Evolutionary conservation across 1,284 basidiomycete genomes (phyloP).

Genomic region (Irpex rosettiformis): DNA sequence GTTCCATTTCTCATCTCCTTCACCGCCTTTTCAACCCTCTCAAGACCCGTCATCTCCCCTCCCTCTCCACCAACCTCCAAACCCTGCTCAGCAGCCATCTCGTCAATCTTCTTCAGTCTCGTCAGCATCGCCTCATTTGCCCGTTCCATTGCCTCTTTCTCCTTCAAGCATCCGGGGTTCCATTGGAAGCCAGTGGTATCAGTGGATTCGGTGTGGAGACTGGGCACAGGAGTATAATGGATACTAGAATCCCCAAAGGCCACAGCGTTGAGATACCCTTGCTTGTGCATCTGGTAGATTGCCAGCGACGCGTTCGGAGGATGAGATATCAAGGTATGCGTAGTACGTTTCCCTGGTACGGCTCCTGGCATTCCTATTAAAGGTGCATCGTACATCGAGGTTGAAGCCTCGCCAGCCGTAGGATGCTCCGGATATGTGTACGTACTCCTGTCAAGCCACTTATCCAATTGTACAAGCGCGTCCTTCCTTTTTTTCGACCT

Average conservation of each 20-base stretch:
- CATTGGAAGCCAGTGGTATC: too few species aligned
- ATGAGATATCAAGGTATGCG: conserved; percentile 37
- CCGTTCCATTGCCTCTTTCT: conserved; percentile 31
- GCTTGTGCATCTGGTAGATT: conserved; percentile 40
- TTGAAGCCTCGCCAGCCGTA: neutral
- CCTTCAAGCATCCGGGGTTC: conserved; percentile 6
- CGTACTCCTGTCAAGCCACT: conserved; percentile 44
- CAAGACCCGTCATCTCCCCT: conserved; percentile 41
- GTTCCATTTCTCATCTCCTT: conserved; percentile 26
- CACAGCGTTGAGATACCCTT: conserved; percentile 33
- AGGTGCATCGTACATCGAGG: neutral
- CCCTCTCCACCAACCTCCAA: conserved; percentile 40
- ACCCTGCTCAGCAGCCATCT: conserved; percentile 38
- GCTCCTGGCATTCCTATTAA: neutral
- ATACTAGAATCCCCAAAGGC: conserved; percentile 7
- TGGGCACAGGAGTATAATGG: too few species aligned
- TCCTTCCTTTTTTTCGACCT: conserved; percentile 51
- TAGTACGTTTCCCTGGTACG: conserved; percentile 15
- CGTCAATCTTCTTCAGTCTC: conserved; percentile 51
- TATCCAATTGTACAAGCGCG: conserved; percentile 46
- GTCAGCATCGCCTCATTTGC: conserved; percentile 47
- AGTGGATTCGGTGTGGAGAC: too few species aligned
- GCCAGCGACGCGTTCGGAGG: conserved; percentile 32
- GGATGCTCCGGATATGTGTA: conserved; percentile 21
- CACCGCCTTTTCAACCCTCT: conserved; percentile 48